Base-by-base conservation (phyloP, 169 alveolate species). In the Plasmodium ovale region DNA sequence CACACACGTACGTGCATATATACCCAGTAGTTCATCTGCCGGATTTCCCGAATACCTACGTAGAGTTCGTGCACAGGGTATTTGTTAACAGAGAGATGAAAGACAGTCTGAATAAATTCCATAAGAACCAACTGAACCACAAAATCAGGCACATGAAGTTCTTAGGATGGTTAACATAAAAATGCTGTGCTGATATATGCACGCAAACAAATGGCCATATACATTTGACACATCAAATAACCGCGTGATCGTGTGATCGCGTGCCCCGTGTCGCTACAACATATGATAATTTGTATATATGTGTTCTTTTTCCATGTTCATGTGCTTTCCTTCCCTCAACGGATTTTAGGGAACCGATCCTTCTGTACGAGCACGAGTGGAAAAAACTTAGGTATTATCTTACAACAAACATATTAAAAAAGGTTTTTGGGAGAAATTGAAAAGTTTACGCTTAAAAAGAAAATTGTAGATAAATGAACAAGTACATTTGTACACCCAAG, bases 361-460 rank as follows among this genome's bases (percentile, higher is more conserved):
- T 64, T 16, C 47, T 79, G 21, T 79, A 79, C 54, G 89, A 79
- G 51, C 29, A 79, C 31, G 89, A 79, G 58, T 79, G 89, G 89
- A 79, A 79, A 65, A 65, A 64, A n/a, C 71, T 79, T 35, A 79
- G 89, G 89, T 79, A n/a, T 25, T 25, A n/a, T n/a, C 35, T 25
- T 12, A 25, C 21, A 73, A 73, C 62, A 58, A 72, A 54, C 71
- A 53, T n/a, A 12, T 54, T 35, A 39, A 39, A 58, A 59, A 73
- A 59, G 21, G n/a, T 25, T 21, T 35, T 25, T 12, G 47, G 25
- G 72, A 47, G 35, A 35, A 49, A 47, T 65, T 53, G 23, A 64
- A 12, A 59, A 79, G 49, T 79, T 64, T 56, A 77, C 35, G 14
- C 19, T 70, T 29, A 35, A 35, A 29, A 60, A 44, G 49, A 31